phyloP scores from a whole-genome alignment of 306 rosid species.

The Ziziphus jujuba region DNA sequence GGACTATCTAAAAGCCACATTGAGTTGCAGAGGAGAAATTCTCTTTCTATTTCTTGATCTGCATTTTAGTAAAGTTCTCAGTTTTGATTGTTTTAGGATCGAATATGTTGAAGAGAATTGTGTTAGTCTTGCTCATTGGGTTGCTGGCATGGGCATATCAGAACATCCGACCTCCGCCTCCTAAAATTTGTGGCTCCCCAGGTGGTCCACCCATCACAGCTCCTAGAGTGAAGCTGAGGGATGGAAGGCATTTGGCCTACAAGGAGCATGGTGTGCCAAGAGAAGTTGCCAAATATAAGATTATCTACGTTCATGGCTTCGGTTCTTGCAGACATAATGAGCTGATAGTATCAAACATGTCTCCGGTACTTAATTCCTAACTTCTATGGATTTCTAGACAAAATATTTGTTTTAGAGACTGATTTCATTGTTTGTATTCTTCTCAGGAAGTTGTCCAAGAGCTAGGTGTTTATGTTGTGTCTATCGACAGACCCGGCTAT shows the following conservation, averaged over 20 bases:
- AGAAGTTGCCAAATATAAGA: slow-evolving; percentile 44
- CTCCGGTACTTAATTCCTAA: slow-evolving; percentile 11
- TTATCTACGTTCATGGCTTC: slow-evolving; percentile 49
- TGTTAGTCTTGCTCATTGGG: slow-evolving; percentile 25
- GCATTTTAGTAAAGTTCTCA: no score
- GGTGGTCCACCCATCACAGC: slow-evolving; percentile 54
- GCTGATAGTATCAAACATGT: slow-evolving; percentile 8
- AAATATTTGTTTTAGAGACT: neutral
- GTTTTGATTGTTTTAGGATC: slow-evolving; percentile 2
- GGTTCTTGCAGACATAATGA: slow-evolving; percentile 26
- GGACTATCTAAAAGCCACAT: no score
- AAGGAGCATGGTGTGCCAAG: slow-evolving; percentile 53
- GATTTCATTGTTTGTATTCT: neutral
- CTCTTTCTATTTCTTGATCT: no score
- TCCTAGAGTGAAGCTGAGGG: slow-evolving; percentile 57
- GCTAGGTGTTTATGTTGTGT: slow-evolving; percentile 37
- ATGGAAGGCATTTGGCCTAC: slow-evolving; percentile 69
- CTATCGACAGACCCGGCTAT: slow-evolving; percentile 49
- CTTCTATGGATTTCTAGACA: neutral
- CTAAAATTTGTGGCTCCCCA: slow-evolving; percentile 45
- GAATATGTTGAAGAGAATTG: slow-evolving; percentile 13
- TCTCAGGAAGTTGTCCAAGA: slow-evolving; percentile 40
- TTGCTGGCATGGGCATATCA: slow-evolving; percentile 36
- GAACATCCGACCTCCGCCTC: slow-evolving; percentile 35
- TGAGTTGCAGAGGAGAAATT: no score